Evolutionary conservation across 805 yeast genomes (phyloP).

Genomic region (Hanseniaspora pseudoguilliermondii): DNA sequence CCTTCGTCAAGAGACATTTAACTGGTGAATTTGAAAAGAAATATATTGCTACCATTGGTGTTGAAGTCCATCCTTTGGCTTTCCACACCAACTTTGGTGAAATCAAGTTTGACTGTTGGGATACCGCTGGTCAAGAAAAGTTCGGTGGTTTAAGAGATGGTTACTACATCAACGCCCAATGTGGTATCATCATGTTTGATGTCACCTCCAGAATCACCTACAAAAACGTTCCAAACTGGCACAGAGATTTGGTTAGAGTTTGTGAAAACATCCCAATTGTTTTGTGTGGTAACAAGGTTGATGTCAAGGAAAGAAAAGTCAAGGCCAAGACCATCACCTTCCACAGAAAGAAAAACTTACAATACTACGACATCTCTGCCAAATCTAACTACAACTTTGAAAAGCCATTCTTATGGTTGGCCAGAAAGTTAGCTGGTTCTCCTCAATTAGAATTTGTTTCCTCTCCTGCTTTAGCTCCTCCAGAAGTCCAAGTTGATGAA

Average conservation of each 20-base stretch:
- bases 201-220: slow-evolving; percentile 98
- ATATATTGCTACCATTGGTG: slow-evolving; percentile 98
- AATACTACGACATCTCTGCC: slow-evolving; percentile 98
- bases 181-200: slow-evolving; percentile 99
- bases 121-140: slow-evolving; percentile 99
- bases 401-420: slow-evolving; percentile 99
- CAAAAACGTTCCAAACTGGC: slow-evolving; percentile 99
- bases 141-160: slow-evolving; percentile 99
- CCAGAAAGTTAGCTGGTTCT: slow-evolving; percentile 97
- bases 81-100: slow-evolving; percentile 98
- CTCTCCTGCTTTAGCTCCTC: slow-evolving; percentile 98
- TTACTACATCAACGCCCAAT: slow-evolving; percentile 97
- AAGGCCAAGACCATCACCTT: slow-evolving; percentile 99
- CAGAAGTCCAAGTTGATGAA: slow-evolving; percentile 95
- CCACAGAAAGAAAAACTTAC: slow-evolving; percentile 99
- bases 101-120: slow-evolving; percentile 99
- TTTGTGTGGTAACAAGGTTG: slow-evolving; percentile 98
- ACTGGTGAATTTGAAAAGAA: slow-evolving; percentile 99
- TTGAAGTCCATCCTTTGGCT: slow-evolving; percentile 96
- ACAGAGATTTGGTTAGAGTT: slow-evolving; percentile 98
- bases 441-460: slow-evolving; percentile 97
- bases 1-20: slow-evolving; percentile 98
- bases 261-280: slow-evolving; percentile 99
- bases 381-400: slow-evolving; percentile 99
- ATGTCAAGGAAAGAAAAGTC: slow-evolving; percentile 98